These are phyloP conservation scores for Somion occarium DNA, from an alignment of 1,284 basidiomycete genomes.

Conservation along the genomic window DNA sequence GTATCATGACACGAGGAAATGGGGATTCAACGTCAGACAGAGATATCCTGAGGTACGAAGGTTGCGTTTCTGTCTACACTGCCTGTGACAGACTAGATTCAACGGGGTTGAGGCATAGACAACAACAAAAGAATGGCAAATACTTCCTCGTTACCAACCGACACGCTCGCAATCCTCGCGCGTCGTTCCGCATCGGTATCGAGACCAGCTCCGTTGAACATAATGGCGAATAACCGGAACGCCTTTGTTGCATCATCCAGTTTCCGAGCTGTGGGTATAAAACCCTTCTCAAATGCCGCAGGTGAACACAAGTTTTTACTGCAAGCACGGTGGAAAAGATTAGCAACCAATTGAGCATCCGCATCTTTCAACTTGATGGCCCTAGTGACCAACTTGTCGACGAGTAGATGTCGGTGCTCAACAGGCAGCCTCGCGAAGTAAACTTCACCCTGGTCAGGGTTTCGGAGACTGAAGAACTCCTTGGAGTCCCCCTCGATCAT, in stretches of 20 bases:
- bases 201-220: constrained; percentile 62
- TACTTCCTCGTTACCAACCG: constrained; percentile 52
- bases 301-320: constrained; percentile 51
- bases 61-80: no score
- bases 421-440: constrained; percentile 74
- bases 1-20: no score
- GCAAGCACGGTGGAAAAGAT: constrained; percentile 56
- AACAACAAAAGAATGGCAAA: constrained; percentile 40
- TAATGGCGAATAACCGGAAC: constrained; percentile 68
- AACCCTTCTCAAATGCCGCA: constrained; percentile 60
- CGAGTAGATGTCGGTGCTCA: constrained; percentile 59
- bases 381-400: constrained; percentile 68
- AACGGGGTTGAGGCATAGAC: no score
- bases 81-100: no score
- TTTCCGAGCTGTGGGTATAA: constrained; percentile 63
- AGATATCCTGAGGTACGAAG: no score
- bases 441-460: constrained; percentile 81
- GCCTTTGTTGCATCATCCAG: constrained; percentile 90
- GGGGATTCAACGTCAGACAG: no score
- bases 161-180: constrained; percentile 53
- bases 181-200: constrained; percentile 53
- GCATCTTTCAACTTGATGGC: constrained; percentile 81
- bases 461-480: constrained; percentile 73
- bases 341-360: constrained; percentile 77
- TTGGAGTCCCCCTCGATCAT: constrained; percentile 81